phyloP scores from a whole-genome alignment of 306 rosid genomes.

The Lathyrus sativus region DNA sequence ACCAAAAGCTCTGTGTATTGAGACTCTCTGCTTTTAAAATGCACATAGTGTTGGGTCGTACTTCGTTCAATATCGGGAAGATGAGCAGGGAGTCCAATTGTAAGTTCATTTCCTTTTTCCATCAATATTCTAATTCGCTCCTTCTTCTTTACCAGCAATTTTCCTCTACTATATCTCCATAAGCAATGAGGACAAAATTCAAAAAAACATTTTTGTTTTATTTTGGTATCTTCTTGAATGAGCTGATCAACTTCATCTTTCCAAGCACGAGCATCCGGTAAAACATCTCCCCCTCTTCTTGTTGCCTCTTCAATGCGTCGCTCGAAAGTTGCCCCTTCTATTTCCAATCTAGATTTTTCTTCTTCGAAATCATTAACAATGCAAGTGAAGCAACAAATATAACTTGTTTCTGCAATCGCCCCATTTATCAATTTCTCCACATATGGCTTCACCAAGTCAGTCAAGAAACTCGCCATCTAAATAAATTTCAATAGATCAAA shows the following conservation, averaged over 20 bases:
- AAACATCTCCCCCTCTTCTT: neutral
- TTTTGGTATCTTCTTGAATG: neutral
- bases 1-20: neutral
- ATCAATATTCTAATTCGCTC: neutral
- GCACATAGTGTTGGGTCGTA: neutral
- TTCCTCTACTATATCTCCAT: neutral
- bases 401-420: neutral
- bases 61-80: constrained; percentile 2
- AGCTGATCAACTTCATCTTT: neutral
- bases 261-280: neutral
- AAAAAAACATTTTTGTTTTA: neutral
- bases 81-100: neutral
- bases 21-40: neutral
- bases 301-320: no score
- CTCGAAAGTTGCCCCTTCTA: neutral
- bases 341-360: neutral
- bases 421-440: neutral
- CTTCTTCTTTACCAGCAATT: neutral
- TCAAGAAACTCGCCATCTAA: neutral
- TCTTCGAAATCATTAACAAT: neutral
- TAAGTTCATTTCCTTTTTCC: neutral
- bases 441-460: neutral
- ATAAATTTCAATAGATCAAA: neutral
- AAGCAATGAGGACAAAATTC: neutral
- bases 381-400: neutral